phyloP scores from a whole-genome alignment of 2,329 filamentous ascomycete genomes.

The Gnomoniopsis smithogilvyi region DNA sequence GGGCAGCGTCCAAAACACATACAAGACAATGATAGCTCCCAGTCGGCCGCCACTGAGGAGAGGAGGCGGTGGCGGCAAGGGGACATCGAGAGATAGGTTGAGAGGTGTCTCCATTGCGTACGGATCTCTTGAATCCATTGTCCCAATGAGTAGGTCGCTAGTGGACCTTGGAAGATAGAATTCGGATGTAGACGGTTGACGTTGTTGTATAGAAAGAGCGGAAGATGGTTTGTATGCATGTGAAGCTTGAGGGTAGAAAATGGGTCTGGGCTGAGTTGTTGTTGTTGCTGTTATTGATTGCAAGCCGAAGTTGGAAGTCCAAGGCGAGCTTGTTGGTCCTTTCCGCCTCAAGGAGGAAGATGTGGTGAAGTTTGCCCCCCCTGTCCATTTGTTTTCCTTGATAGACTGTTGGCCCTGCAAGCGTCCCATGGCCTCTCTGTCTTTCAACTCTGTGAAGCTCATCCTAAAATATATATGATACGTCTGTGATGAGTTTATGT shows the following conservation, averaged over 20 bases:
- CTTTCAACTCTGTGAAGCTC: background rate
- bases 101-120: constrained; percentile 11
- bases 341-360: background rate
- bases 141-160: constrained; percentile 9
- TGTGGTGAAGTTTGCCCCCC: background rate
- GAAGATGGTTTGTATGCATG: background rate
- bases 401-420: background rate
- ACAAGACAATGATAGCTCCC: constrained; percentile 13
- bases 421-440: background rate
- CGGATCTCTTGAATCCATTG: constrained; percentile 7
- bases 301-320: background rate
- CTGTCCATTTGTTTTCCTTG: background rate
- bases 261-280: constrained; percentile 1
- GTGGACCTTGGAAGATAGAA: constrained; percentile 1
- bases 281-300: background rate
- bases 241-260: constrained; percentile 9
- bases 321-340: background rate
- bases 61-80: constrained; percentile 3
- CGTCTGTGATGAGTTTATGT: background rate
- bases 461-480: background rate
- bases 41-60: constrained; percentile 3
- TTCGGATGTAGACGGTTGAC: background rate
- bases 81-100: background rate
- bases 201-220: background rate
- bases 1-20: background rate